phyloP scores from a whole-genome alignment of 164 flowering plant species.

The Tetracentron sinense region DNA sequence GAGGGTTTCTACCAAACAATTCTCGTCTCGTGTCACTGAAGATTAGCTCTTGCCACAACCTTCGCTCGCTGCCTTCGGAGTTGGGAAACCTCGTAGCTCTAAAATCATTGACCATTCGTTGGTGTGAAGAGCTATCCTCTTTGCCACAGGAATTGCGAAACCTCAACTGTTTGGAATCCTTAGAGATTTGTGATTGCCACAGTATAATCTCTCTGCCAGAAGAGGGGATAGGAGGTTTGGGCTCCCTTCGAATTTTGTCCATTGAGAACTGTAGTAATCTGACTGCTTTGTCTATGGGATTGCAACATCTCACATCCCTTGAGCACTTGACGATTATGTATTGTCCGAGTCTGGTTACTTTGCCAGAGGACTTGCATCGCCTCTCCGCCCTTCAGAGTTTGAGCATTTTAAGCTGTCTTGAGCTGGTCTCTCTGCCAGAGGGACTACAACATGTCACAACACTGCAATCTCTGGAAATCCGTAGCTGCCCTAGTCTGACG shows the following conservation, averaged over 20 bases:
- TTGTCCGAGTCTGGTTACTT: too few species aligned
- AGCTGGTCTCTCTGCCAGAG: conserved; percentile 9
- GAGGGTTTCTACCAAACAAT: too few species aligned
- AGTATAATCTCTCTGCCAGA: not conserved
- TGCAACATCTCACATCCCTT: conserved; percentile 10
- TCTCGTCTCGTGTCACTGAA: too few species aligned
- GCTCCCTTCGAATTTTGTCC: conserved; percentile 13
- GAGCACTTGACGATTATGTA: too few species aligned
- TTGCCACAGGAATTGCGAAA: conserved; percentile 11
- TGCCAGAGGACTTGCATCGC: too few species aligned
- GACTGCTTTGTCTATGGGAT: not conserved
- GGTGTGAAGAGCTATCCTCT: conserved; percentile 7
- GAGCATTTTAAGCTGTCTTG: conserved; percentile 11
- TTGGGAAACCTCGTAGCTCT: not conserved
- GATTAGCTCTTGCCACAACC: too few species aligned
- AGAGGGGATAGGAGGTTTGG: conserved; percentile 1
- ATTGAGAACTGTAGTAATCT: conserved; percentile 15
- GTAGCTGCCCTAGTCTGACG: conserved; percentile 4
- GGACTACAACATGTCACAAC: conserved; percentile 5
- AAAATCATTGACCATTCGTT: conserved; percentile 8
- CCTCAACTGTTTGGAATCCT: not conserved
- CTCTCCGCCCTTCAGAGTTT: conserved; percentile 6
- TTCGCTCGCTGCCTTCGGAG: too few species aligned
- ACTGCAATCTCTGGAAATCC: conserved; percentile 11
- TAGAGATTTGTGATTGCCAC: conserved; percentile 12